These are phyloP conservation scores for Aspergillus bertholletiae DNA, from an alignment of 495 filamentous ascomycete genomes.

Conservation along the genomic window DNA sequence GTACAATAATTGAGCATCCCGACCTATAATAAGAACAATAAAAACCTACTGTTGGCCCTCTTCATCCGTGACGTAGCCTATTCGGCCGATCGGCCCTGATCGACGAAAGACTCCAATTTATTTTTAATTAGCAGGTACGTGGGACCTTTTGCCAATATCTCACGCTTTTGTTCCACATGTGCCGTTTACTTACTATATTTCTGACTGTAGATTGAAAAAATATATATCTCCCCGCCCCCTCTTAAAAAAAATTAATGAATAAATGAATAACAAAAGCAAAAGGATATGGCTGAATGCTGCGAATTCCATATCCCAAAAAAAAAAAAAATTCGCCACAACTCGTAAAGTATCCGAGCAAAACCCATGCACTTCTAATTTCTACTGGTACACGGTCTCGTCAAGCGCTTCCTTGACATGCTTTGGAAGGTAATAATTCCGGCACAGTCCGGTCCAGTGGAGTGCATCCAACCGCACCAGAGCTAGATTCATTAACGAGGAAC, in stretches of 20 bases:
- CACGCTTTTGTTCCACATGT: too few relatives aligned
- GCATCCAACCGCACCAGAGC: conserved; percentile 29
- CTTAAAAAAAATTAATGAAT: too few relatives aligned
- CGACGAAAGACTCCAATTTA: background rate
- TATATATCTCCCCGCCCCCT: too few relatives aligned
- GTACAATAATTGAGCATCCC: too few relatives aligned
- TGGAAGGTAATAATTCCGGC: conserved; percentile 22
- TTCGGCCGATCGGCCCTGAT: background rate
- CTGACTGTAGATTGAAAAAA: too few relatives aligned
- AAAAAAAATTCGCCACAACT: background rate
- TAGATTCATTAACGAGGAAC: conserved; percentile 25
- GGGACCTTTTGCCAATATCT: too few relatives aligned
- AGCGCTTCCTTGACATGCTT: conserved; percentile 22
- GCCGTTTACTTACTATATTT: too few relatives aligned
- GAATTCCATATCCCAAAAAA: too few relatives aligned
- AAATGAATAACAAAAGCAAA: too few relatives aligned
- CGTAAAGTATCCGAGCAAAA: background rate
- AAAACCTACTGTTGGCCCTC: background rate
- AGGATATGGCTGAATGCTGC: too few relatives aligned
- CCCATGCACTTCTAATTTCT: too few relatives aligned
- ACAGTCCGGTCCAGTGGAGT: conserved; percentile 22
- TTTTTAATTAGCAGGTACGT: too few relatives aligned
- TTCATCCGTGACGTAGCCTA: background rate
- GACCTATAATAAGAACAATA: background rate
- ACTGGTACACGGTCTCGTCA: background rate